These are phyloP conservation scores for Vachellia collinsii DNA, from an alignment of 306 rosid species.

Conservation along the genomic window DNA sequence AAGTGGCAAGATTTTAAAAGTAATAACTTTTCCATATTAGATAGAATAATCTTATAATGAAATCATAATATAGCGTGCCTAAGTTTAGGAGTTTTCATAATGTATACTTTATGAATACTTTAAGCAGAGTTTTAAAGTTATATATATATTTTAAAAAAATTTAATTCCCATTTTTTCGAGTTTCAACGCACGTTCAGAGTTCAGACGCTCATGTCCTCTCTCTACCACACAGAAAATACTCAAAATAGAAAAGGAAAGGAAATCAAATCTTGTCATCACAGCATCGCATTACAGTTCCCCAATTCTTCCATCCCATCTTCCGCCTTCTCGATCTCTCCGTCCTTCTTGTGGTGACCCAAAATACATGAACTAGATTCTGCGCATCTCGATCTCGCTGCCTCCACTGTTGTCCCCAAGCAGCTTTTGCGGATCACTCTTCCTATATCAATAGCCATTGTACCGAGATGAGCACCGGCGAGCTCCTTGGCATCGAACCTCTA, in stretches of 20 bases:
- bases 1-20: neutral
- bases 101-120: neutral
- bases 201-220: constrained; percentile 30
- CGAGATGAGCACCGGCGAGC: constrained; percentile 86
- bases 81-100: neutral
- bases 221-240: constrained; percentile 40
- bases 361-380: neutral
- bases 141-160: neutral
- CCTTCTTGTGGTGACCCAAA: constrained; percentile 10
- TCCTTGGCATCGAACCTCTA: constrained; percentile 85
- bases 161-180: constrained; percentile 1
- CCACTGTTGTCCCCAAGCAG: constrained; percentile 17
- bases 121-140: neutral
- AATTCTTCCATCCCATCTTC: neutral
- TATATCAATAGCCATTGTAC: constrained; percentile 18
- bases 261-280: constrained; percentile 32
- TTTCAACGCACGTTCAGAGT: constrained; percentile 36
- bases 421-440: constrained; percentile 20
- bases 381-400: constrained; percentile 23
- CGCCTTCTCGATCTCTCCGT: constrained; percentile 54
- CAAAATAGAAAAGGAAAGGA: constrained; percentile 35
- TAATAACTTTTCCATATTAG: neutral
- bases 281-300: constrained; percentile 21
- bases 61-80: neutral
- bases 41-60: neutral